Evolutionary conservation across 169 alveolate species (phyloP).

Genomic region (Babesia caballi): DNA sequence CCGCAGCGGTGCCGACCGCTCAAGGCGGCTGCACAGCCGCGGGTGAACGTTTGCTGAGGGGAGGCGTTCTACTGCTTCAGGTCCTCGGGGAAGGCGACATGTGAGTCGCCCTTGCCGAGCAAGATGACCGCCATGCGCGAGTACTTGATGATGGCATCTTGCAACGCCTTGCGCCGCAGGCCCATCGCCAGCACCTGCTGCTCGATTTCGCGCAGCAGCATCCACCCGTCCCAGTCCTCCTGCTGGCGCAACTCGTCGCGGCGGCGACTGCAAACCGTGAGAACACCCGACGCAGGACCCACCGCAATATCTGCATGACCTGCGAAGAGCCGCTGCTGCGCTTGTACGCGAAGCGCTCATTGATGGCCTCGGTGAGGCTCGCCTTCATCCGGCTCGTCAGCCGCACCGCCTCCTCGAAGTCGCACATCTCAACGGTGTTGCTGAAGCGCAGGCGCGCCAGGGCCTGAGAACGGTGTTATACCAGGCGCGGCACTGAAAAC

Average conservation of each 20-base stretch:
- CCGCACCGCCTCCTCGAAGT: conserved; percentile 94
- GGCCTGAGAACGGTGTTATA: conserved; percentile 50
- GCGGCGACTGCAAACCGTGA: conserved; percentile 31
- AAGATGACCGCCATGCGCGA: conserved; percentile 74
- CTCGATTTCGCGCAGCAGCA: conserved; percentile 68
- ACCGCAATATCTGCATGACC: conserved; percentile 76
- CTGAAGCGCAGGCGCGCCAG: conserved; percentile 91
- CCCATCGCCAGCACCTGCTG: conserved; percentile 72
- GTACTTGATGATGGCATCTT: conserved; percentile 73
- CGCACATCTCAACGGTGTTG: conserved; percentile 86
- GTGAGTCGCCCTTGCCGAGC: conserved; percentile 60
- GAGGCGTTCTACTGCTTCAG: conserved; percentile 4
- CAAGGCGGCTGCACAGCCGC: background rate
- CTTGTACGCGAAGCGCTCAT: conserved; percentile 65
- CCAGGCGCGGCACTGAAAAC: background rate
- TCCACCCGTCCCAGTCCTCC: conserved; percentile 77
- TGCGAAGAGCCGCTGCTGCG: conserved; percentile 70
- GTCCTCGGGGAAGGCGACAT: conserved; percentile 65
- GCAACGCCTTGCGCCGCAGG: conserved; percentile 63
- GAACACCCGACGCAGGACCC: background rate
- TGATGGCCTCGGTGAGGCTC: conserved; percentile 79
- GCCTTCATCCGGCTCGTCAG: conserved; percentile 86
- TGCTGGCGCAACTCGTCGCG: conserved; percentile 68
- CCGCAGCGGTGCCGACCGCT: background rate
- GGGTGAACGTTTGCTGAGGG: too few species aligned